Conservation (phyloP, 1,139 yeast genomes). For the Suhomyces chickasaworum region DNA sequence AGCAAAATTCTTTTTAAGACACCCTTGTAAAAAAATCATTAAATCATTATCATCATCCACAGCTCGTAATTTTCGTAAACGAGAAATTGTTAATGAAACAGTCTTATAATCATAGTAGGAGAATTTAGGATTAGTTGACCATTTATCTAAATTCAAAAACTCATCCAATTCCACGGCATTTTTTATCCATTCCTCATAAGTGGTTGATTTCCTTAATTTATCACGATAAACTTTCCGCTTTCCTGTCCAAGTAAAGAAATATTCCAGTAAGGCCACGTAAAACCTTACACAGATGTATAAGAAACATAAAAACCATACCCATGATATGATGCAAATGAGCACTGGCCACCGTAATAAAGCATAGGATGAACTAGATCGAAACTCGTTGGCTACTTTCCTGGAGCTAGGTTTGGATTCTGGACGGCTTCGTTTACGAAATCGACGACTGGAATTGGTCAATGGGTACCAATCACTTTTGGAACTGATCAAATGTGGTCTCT, state of each 20-base stretch:
- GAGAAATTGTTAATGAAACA: slow-evolving; percentile 50
- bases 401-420: slow-evolving; percentile 15
- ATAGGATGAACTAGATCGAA: slow-evolving; percentile 52
- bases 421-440: slow-evolving; percentile 10
- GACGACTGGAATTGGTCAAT: slow-evolving; percentile 31
- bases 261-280: slow-evolving; percentile 67
- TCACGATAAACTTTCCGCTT: slow-evolving; percentile 52
- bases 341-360: slow-evolving; percentile 67
- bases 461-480: slow-evolving; percentile 76
- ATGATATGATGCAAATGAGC: slow-evolving; percentile 49
- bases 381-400: slow-evolving; percentile 41
- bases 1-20: slow-evolving; percentile 73
- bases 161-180: slow-evolving; percentile 62
- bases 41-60: slow-evolving; percentile 46
- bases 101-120: slow-evolving; percentile 72
- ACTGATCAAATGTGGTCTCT: slow-evolving; percentile 41
- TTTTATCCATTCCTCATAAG: slow-evolving; percentile 63
- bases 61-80: slow-evolving; percentile 41
- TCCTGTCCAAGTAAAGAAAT: slow-evolving; percentile 61
- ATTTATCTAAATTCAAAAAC: slow-evolving; percentile 58
- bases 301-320: slow-evolving; percentile 55
- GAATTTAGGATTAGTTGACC: slow-evolving; percentile 65
- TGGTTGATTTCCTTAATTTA: slow-evolving; percentile 48
- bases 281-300: slow-evolving; percentile 57
- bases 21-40: slow-evolving; percentile 60